phyloP scores from a whole-genome alignment of 148 eudicot genomes.

The Camellia granthamiana region DNA sequence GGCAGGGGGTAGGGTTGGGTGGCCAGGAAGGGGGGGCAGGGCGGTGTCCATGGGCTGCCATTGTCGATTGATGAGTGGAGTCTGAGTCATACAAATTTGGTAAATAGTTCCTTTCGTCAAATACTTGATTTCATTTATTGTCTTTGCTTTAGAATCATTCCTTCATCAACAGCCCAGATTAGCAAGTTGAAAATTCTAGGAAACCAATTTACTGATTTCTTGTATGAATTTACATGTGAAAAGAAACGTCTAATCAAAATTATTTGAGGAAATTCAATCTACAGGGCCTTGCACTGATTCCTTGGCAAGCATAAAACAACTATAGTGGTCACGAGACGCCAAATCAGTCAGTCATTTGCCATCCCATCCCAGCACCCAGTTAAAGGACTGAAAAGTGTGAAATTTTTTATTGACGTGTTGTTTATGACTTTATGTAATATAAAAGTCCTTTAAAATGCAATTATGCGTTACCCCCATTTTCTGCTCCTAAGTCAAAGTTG shows the following conservation, averaged over 20 bases:
- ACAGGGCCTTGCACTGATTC: not conserved
- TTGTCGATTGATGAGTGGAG: constrained; percentile 6
- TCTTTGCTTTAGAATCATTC: not conserved
- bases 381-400: not conserved
- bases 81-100: constrained; percentile 10
- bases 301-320: not conserved
- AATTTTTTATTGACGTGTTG: not conserved
- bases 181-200: not conserved
- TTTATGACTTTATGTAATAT: not conserved
- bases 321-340: not conserved
- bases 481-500: not conserved
- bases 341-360: not conserved
- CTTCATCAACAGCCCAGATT: not conserved
- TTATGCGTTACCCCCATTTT: not conserved
- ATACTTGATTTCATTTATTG: not conserved
- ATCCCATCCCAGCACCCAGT: not conserved
- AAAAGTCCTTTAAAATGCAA: not conserved
- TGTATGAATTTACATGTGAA: not conserved
- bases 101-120: not conserved
- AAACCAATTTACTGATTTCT: not conserved
- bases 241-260: not conserved
- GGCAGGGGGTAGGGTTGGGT: not conserved
- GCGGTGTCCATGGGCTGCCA: not conserved
- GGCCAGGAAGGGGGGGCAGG: not conserved
- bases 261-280: not conserved